phyloP scores from a whole-genome alignment of 495 filamentous ascomycete genomes.

The Neurospora sp. region DNA sequence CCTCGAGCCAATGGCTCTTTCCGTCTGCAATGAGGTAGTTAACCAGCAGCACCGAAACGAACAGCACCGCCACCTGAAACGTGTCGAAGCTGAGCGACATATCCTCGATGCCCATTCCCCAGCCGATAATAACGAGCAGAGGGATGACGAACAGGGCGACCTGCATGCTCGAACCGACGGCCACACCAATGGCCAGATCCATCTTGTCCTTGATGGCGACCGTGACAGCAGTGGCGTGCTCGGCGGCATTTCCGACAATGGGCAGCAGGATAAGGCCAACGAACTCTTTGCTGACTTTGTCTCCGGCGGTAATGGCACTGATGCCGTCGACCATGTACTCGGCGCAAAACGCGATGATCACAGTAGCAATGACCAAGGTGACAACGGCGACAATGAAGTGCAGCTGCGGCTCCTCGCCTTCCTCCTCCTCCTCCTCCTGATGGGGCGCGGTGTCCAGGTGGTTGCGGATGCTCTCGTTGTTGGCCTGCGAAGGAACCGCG shows the following conservation, averaged over 20 bases:
- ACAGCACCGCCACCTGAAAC: conserved; percentile 72
- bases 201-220: conserved; percentile 86
- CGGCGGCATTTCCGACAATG: conserved; percentile 84
- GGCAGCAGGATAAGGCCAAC: conserved; percentile 77
- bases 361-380: conserved; percentile 62
- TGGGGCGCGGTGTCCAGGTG: conserved; percentile 5
- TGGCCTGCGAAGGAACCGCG: conserved; percentile 23
- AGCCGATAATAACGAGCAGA: conserved; percentile 67
- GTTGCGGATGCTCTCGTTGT: conserved; percentile 24
- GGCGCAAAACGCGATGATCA: conserved; percentile 75
- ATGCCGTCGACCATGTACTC: conserved; percentile 86
- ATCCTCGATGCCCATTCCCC: conserved; percentile 56
- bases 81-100: conserved; percentile 75
- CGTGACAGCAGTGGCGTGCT: conserved; percentile 80
- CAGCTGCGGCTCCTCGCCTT: conserved; percentile 60
- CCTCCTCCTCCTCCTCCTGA: conserved; percentile 37
- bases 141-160: conserved; percentile 74
- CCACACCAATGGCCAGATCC: conserved; percentile 78
- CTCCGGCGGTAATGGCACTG: conserved; percentile 49
- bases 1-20: conserved; percentile 60
- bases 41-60: conserved; percentile 67
- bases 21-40: conserved; percentile 71
- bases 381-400: conserved; percentile 56
- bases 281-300: conserved; percentile 58
- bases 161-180: conserved; percentile 79